Percentiles rank a stretch among this genome's conserved stretches.
Evolutionary conservation across 129 eudicot genomes (phyloP).

Genomic region (Kitagawia praeruptora): DNA sequence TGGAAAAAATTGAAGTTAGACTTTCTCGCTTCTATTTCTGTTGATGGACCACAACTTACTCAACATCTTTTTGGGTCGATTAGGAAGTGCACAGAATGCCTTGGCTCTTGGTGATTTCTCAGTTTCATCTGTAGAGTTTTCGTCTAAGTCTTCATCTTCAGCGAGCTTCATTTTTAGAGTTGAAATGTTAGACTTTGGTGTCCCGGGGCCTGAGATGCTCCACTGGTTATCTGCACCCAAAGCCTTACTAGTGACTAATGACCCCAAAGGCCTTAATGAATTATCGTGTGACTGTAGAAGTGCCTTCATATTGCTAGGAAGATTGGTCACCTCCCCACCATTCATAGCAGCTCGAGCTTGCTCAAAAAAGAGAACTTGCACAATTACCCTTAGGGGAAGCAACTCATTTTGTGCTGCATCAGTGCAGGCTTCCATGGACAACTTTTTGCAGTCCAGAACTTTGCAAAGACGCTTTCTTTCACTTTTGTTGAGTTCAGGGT

Average conservation of each 20-base stretch:
- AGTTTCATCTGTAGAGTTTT: slow-evolving; percentile 26
- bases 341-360: slow-evolving; percentile 75
- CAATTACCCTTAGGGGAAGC: slow-evolving; percentile 81
- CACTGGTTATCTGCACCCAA: slow-evolving; percentile 71
- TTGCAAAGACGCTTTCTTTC: slow-evolving; percentile 83
- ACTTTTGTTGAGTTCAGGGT: slow-evolving; percentile 65
- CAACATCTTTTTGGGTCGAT: slow-evolving; percentile 65
- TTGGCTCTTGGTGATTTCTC: slow-evolving; percentile 42
- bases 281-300: slow-evolving; percentile 45
- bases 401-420: slow-evolving; percentile 93
- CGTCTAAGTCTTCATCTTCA: slow-evolving; percentile 62
- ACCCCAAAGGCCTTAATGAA: slow-evolving; percentile 28
- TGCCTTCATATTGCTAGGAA: slow-evolving; percentile 81
- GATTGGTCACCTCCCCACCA: slow-evolving; percentile 45
- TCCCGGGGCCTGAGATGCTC: slow-evolving; percentile 67
- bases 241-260: slow-evolving; percentile 15
- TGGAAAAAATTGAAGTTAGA: slow-evolving; percentile 15
- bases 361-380: slow-evolving; percentile 89
- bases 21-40: slow-evolving; percentile 45
- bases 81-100: slow-evolving; percentile 48
- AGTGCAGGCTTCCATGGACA: slow-evolving; percentile 69
- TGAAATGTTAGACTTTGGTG: slow-evolving; percentile 55
- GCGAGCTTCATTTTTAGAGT: slow-evolving; percentile 75
- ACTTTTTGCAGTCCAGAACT: slow-evolving; percentile 78
- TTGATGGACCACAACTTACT: slow-evolving; percentile 75